Evolutionary conservation across 805 yeast species (phyloP), one percentile per base, ranked within the genome.

Genomic region (Teunomyces gatunensis): DNA sequence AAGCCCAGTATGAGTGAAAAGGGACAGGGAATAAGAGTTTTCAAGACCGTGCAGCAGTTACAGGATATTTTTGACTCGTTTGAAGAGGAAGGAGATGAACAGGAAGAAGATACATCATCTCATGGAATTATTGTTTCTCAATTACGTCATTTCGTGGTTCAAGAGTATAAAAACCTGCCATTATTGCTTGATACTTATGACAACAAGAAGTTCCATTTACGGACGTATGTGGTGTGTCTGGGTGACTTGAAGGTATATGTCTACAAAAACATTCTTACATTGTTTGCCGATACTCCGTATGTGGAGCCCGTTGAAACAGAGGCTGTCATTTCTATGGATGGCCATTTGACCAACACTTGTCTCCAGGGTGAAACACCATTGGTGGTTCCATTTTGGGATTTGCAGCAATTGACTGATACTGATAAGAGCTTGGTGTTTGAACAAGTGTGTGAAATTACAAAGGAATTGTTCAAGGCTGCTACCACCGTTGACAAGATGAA

Each of bases 1-100:
- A 94, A 94, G 62, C 99, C 99, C 12, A 84, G 96, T 53, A 90
- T 94, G 97, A 87, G 96, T 59, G 99, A 94, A 61, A 85, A 92
- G 61, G 99, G 96, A 9, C 97, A 94, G 63, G 99, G 99, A 0
- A 92, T 94, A 43, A 71, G 96, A 34, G 67, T 94, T 0, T 94
- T 94, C 69, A 76, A 75, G 46, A 83, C 90, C 0, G 74, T 89
- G 30, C 88, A 83, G 6, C 94, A 90, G 57, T 71, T 94, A 43
- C 97, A 91, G 64, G 77, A 67, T 3, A 84, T 92, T 3, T 92
- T 94, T 64, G 87, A 94, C 57, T 81, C 85, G 2, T 90, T 89
- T 64, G 97, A 91, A 56, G 92, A 84, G 53, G 85, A 74, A n/a
- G 79, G 69, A 2, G 79, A 77, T 1, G 83, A 78, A 28, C 88